Percentiles rank a stretch among this genome's conserved stretches.
Conservation (phyloP, 352 stramenopile genomes). For the Achlya hypogyna region DNA sequence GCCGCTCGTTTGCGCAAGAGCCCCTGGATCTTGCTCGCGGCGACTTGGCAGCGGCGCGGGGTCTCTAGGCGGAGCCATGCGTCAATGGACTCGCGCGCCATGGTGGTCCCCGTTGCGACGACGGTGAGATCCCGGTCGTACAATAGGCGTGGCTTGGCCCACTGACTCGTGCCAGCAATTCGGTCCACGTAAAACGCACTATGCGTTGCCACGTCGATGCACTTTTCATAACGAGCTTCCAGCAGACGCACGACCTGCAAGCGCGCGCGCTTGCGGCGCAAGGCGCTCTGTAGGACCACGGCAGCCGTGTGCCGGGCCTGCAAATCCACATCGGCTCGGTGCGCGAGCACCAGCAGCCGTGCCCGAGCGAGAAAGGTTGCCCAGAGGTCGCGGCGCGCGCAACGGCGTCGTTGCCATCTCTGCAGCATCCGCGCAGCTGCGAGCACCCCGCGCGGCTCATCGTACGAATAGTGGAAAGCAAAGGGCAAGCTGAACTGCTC, state of each 20-base stretch:
- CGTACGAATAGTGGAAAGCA: background rate
- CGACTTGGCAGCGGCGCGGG: background rate
- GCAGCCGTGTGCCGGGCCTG: background rate
- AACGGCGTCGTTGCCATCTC: background rate
- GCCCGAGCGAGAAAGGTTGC: background rate
- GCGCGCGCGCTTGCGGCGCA: constrained; percentile 1
- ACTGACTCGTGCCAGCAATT: background rate
- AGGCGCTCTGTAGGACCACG: constrained; percentile 26
- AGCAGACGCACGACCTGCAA: background rate
- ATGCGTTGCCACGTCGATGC: background rate
- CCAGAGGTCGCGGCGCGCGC: background rate
- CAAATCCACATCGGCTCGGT: background rate
- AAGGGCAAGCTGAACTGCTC: background rate
- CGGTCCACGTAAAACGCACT: background rate
- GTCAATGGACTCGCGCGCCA: background rate
- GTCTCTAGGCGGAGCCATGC: background rate
- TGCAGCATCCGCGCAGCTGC: background rate
- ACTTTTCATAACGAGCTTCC: background rate
- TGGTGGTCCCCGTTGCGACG: background rate
- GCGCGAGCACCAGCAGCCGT: background rate
- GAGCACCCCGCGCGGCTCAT: background rate
- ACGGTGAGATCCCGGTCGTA: background rate
- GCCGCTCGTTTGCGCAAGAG: background rate
- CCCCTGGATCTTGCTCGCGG: background rate
- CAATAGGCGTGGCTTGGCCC: background rate